phyloP scores from a whole-genome alignment of 352 stramenopile species.

The Aphanomyces invadans region DNA sequence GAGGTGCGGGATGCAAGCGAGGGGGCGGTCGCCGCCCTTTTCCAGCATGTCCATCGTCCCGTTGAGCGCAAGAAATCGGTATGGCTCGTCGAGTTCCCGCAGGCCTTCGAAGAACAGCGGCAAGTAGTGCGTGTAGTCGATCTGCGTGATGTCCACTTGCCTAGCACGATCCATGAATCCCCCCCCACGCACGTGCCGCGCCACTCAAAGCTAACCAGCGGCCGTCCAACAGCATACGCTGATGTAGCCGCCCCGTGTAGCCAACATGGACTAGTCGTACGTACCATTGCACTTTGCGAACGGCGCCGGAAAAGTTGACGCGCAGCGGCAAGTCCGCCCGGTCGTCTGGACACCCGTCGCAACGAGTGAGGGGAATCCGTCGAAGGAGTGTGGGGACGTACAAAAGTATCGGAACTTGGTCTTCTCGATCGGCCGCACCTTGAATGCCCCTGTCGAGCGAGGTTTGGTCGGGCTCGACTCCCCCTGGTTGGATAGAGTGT shows the following conservation, averaged over 20 bases:
- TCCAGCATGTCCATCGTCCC: conserved; percentile 75
- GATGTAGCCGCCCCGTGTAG: too few relatives aligned
- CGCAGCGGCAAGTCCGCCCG: conserved; percentile 61
- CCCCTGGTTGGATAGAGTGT: not conserved
- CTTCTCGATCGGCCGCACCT: conserved; percentile 53
- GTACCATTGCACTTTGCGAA: conserved; percentile 43
- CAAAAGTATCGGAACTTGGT: conserved; percentile 81
- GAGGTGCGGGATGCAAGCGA: conserved; percentile 58
- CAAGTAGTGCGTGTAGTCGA: conserved; percentile 84
- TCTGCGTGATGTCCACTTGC: conserved; percentile 37
- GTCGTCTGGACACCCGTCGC: conserved; percentile 55
- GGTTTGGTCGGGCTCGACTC: conserved; percentile 28
- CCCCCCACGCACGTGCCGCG: not conserved
- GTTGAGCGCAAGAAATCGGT: conserved; percentile 72
- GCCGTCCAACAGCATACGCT: not conserved
- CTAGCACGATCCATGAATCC: not conserved
- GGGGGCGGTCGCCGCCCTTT: conserved; percentile 51
- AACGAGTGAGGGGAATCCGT: too few relatives aligned
- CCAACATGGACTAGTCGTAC: not conserved
- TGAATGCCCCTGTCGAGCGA: conserved; percentile 48
- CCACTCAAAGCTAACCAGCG: not conserved
- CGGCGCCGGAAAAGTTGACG: conserved; percentile 63
- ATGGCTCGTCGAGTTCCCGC: conserved; percentile 60
- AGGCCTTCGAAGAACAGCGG: conserved; percentile 89
- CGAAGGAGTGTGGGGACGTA: conserved; percentile 30